A percentile compares a stretch with the other conserved stretches of the same genome.
Evolutionary conservation across 345 rosid genomes (phyloP).

Genomic region (Arabis alpina): DNA sequence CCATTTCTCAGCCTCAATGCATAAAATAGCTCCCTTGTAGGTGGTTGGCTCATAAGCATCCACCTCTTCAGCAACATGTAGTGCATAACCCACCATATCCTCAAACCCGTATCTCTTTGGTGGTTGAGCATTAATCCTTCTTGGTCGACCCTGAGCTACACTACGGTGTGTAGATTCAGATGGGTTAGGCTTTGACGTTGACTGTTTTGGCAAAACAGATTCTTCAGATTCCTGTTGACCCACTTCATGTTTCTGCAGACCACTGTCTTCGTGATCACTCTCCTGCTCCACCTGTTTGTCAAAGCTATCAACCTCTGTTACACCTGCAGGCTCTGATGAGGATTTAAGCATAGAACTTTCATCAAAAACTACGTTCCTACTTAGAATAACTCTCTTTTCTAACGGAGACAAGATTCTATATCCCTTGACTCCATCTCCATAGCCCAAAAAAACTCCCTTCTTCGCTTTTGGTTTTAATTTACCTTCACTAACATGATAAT

Average conservation of each 20-base stretch:
- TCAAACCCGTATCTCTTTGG: not conserved
- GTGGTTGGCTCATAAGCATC: too few relatives aligned
- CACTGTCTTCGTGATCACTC: not conserved
- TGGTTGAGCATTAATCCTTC: not conserved
- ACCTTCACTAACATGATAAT: not conserved
- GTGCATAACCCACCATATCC: not conserved
- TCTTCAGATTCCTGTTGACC: not conserved
- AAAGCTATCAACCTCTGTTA: not conserved
- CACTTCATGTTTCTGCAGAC: not conserved
- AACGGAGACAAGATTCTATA: not conserved
- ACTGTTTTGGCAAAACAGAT: not conserved
- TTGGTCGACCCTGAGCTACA: not conserved
- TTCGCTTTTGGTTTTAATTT: not conserved
- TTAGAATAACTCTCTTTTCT: not conserved
- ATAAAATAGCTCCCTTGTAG: not conserved
- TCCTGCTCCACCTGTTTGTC: slow-evolving; percentile 1
- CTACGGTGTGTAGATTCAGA: not conserved
- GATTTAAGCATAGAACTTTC: not conserved
- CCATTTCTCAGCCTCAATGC: not conserved
- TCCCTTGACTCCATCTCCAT: not conserved
- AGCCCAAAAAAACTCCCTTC: not conserved
- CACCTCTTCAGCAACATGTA: not conserved
- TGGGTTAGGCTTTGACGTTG: too few relatives aligned
- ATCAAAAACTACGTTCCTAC: not conserved
- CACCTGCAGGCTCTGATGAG: too few relatives aligned